Evolutionary conservation across 257 asterid genomes (phyloP).

Genomic region (Scutellaria minor): DNA sequence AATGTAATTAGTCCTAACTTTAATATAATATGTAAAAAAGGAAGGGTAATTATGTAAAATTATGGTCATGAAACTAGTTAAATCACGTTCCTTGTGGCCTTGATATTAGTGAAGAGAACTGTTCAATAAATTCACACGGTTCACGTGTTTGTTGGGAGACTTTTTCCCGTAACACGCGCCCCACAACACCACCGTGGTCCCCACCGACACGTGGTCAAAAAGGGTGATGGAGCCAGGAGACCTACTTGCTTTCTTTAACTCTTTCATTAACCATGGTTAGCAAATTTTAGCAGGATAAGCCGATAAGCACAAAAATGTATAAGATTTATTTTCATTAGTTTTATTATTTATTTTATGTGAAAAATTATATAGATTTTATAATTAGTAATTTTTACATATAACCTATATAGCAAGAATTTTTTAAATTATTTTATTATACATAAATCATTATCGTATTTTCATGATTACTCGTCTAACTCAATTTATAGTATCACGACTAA

Average conservation of each 20-base stretch:
- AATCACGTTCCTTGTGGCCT: conserved; percentile 10
- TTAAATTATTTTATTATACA: too few species aligned
- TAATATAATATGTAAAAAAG: too few species aligned
- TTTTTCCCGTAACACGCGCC: conserved; percentile 25
- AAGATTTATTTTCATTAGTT: too few species aligned
- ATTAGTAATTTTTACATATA: too few species aligned
- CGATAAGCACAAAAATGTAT: neutral
- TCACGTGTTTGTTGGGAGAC: conserved; percentile 52
- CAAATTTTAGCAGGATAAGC: neutral
- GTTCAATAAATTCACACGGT: conserved; percentile 41
- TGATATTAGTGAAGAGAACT: neutral
- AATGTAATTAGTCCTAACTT: too few species aligned
- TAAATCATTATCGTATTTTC: too few species aligned
- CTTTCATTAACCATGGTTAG: conserved; percentile 33
- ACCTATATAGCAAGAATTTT: too few species aligned
- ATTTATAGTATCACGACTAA: too few species aligned
- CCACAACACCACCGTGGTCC: conserved; percentile 27
- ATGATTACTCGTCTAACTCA: too few species aligned
- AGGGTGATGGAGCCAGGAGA: conserved; percentile 23
- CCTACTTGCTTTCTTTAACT: conserved; percentile 25
- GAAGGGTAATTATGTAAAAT: too few species aligned
- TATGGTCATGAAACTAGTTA: neutral
- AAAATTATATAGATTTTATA: too few species aligned
- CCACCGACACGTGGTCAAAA: conserved; percentile 32
- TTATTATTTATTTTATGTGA: too few species aligned